Evolutionary conservation across 768 basidiomycete species (phyloP), one percentile per base, ranked within the genome.

Genomic region (Suillus spraguei): DNA sequence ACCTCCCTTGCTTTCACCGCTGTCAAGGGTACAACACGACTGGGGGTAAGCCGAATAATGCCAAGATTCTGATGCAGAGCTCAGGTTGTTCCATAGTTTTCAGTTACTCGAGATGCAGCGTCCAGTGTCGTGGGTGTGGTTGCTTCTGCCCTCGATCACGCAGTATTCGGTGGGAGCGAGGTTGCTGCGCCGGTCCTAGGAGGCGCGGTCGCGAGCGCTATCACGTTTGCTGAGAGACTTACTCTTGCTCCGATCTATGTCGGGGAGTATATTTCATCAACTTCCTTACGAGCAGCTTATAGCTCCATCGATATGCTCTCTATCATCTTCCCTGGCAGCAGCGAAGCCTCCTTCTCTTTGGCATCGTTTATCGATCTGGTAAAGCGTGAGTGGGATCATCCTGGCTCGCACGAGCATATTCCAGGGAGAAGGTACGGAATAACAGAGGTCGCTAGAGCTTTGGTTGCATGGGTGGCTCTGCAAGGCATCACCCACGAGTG

Each of bases 401-500:
- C 85, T 52, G 79, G 76, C 8, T 77, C 79, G 16, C 83, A 82
- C 33, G 81, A 83, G 14, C 78, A 79, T 24, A 79, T 86, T 28
- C 90, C 90, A 1, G 81, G 80, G 67, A 84, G 82, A 64, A 82
- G 82, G 49, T 90, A 85, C 66, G 85, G 88, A 9, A 78, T 92
- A 47, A 84, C 83, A 0, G 85, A 90, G 63, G 82, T 92, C 16
- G 85, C 85, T 22, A 81, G 84, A 62, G 91, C 90, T 0, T 82
- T 95, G 24, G 82, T 91, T 8, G 91, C 87, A 1, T 94, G 92
- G 91, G 88, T 88, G 6, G 85, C 90, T 0, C 77, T 95, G 47
- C 93, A 94, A 69, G 87, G 89, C 39, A 87, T 92, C 49, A 95
- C 93, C 0, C 86, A 88, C 69, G 87, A 91, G 68, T 91, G 88